Base-by-base conservation (phyloP, 192 early-diverging fungal species). In the Oehlia diaphana region DNA sequence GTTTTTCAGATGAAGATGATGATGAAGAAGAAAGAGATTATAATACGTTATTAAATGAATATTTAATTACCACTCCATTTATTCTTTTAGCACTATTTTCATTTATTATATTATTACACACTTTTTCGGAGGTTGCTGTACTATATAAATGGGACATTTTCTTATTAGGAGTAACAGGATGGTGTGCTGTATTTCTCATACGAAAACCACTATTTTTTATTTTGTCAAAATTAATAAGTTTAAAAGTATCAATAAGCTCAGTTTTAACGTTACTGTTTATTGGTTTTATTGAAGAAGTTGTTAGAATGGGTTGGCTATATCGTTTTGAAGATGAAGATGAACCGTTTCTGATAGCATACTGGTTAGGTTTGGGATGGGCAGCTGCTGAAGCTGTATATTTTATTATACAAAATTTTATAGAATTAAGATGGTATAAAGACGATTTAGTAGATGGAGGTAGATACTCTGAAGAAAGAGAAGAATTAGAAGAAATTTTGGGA, bases 331-430 rank as follows among this genome's bases (percentile, higher is more conserved):
- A 67, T 21, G 63, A 63, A 4, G 42, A 2, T 1, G 84, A 79
- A 4, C 14, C 26, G n/a, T 84, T 86, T 81, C 75, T 79, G 9
- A 69, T 77, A 5, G 77, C 83, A 26, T 86, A 86, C 42, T 86
- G 82, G 83, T 31, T 86, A 13, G 85, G 85, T 9, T 79, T 86
- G 31, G 85, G 85, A 0, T 86, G 85, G 85, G 79, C 85, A 12
- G 69, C 79, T 1, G 47, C 82, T 4, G 85, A 86, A 62, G 82
- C 85, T 0, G 16, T 82, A 14, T 86, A 81, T 16, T 86, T 82
- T 66, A 86, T 86, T 44, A 81, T 81, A 7, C 85, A 84, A 67
- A 78, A 79, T n/a, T 39, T 86, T 16, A 16, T 76, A 9, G 80
- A 82, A 23, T 68, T 81, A 1, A 39, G 72, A 9, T 82, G 71